Conservation (phyloP, 495 filamentous ascomycete species). For the Penicillium subrubescens region DNA sequence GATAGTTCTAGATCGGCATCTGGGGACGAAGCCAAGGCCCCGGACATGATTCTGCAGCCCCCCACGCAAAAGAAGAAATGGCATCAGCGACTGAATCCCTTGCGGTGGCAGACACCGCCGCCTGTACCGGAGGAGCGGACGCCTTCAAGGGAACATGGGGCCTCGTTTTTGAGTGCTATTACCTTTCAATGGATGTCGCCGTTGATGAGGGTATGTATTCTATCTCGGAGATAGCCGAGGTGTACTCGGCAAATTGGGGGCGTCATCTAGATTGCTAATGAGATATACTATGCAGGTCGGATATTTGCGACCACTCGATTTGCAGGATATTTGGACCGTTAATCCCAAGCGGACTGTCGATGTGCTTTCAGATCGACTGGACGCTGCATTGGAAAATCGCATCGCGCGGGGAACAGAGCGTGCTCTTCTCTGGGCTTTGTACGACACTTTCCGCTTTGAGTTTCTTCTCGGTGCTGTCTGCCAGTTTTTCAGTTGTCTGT, state of each 20-base stretch:
- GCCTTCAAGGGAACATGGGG: slow-evolving; percentile 54
- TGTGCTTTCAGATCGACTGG: slow-evolving; percentile 62
- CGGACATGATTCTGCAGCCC: slow-evolving; percentile 10
- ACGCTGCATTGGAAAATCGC: slow-evolving; percentile 67
- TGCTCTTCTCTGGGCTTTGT: slow-evolving; percentile 76
- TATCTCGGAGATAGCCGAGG: not conserved
- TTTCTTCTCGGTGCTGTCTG: slow-evolving; percentile 83
- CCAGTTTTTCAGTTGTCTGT: slow-evolving; percentile 67
- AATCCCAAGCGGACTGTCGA: slow-evolving; percentile 78
- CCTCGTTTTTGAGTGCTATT: slow-evolving; percentile 54
- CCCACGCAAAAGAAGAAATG: slow-evolving; percentile 44
- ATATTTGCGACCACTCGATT: slow-evolving; percentile 80
- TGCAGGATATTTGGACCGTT: slow-evolving; percentile 83
- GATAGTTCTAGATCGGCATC: slow-evolving; percentile 20
- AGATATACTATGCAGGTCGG: slow-evolving; percentile 46
- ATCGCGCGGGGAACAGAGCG: slow-evolving; percentile 67
- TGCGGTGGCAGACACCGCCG: slow-evolving; percentile 52
- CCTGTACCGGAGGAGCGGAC: slow-evolving; percentile 54
- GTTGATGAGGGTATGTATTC: slow-evolving; percentile 49
- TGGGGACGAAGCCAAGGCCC: slow-evolving; percentile 24
- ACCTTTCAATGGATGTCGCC: slow-evolving; percentile 66
- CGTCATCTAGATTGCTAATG: not conserved
- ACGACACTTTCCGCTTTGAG: slow-evolving; percentile 84
- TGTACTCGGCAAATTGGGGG: not conserved
- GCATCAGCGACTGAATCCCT: slow-evolving; percentile 57